Evolutionary conservation across 257 asterid genomes (phyloP).

Genomic region (Osmanthus fragrans): DNA sequence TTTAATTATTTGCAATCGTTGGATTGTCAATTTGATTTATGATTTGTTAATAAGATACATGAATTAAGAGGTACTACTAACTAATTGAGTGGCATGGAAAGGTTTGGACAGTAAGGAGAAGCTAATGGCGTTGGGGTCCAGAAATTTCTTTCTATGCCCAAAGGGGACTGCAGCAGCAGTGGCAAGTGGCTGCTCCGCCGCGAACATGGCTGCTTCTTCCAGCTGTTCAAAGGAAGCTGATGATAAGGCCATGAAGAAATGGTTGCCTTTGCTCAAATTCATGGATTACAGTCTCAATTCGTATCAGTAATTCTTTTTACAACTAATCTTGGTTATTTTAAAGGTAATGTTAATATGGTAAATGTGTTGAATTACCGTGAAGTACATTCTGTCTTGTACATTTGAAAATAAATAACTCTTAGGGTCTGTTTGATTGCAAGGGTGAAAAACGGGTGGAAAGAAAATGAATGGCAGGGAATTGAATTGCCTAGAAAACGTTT

Average conservation of each 20-base stretch:
- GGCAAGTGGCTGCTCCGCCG: constrained; percentile 11
- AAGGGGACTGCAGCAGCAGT: neutral
- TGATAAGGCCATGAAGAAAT: constrained; percentile 22
- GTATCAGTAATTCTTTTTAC: too few species aligned
- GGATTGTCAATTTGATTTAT: neutral
- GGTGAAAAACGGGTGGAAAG: too few species aligned
- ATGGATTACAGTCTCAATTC: too few species aligned
- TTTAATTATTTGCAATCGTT: neutral
- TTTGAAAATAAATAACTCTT: too few species aligned
- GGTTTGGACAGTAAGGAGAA: constrained; percentile 46
- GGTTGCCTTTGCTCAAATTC: constrained; percentile 41
- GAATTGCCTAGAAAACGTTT: too few species aligned
- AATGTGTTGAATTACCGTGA: too few species aligned
- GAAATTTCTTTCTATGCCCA: constrained; percentile 47
- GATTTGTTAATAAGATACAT: too few species aligned
- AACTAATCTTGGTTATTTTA: too few species aligned
- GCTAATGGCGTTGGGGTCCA: constrained; percentile 45
- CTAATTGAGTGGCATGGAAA: constrained; percentile 6
- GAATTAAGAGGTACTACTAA: neutral
- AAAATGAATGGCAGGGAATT: too few species aligned
- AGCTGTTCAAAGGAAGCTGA: constrained; percentile 39
- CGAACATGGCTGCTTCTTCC: constrained; percentile 13
- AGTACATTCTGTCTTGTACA: too few species aligned
- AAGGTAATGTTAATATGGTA: too few species aligned
- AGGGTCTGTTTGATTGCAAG: too few species aligned